These are phyloP conservation scores for Penicillium carneum DNA, from an alignment of 2,329 filamentous ascomycete species.

Conservation along the genomic window DNA sequence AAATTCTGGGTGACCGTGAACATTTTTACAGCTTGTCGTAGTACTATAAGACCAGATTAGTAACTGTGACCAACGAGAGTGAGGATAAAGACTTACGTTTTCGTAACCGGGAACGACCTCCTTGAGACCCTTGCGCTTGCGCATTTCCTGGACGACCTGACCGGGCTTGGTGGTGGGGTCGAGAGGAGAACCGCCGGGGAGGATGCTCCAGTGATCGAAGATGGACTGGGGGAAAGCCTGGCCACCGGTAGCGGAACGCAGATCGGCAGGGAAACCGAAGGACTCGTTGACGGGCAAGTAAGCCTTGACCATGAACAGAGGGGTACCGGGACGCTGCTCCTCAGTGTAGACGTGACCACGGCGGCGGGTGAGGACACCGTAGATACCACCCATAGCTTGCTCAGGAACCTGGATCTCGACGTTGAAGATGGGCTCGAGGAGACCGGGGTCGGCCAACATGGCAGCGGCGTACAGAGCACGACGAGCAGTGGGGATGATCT, in stretches of 20 bases:
- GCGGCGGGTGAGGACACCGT: slow-evolving; percentile 95
- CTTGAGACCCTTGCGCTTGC: slow-evolving; percentile 99
- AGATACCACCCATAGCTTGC: slow-evolving; percentile 99
- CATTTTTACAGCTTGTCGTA: slow-evolving; percentile 94
- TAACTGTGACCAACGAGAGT: neutral
- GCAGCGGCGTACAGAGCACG: slow-evolving; percentile 95
- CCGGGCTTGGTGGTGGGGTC: slow-evolving; percentile 83
- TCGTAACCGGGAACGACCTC: slow-evolving; percentile 87
- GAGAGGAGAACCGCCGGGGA: slow-evolving; percentile 90
- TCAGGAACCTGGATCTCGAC: slow-evolving; percentile 99
- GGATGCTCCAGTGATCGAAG: slow-evolving; percentile 98
- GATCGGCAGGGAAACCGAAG: slow-evolving; percentile 98
- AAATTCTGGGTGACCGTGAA: slow-evolving; percentile 52
- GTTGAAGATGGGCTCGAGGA: slow-evolving; percentile 97
- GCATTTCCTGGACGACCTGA: slow-evolving; percentile 83
- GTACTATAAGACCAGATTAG: slow-evolving; percentile 68
- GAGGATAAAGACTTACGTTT: slow-evolving; percentile 74
- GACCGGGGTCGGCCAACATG: slow-evolving; percentile 86
- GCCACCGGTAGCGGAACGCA: slow-evolving; percentile 89
- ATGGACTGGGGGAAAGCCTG: slow-evolving; percentile 99
- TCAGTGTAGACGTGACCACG: slow-evolving; percentile 99
- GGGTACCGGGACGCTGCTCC: slow-evolving; percentile 97
- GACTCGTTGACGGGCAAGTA: slow-evolving; percentile 97
- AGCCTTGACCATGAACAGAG: slow-evolving; percentile 98
- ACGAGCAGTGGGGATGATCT: slow-evolving; percentile 96